Base-by-base conservation (phyloP, 352 stramenopile species). In the Phytophthora constricta region DNA sequence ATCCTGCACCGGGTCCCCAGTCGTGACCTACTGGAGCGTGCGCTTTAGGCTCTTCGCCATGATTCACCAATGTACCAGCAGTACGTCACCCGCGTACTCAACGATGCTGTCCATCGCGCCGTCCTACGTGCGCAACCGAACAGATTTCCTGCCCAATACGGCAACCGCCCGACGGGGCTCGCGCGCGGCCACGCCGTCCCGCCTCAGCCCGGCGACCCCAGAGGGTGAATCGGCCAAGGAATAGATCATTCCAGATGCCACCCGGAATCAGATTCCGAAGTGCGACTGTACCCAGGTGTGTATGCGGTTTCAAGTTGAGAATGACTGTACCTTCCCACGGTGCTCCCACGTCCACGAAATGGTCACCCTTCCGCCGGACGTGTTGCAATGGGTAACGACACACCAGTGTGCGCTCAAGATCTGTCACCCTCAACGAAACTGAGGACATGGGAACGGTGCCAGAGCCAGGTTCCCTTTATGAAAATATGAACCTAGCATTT, bases 201-300 rank as follows among this genome's bases (percentile, higher is more conserved):
- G n/a, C n/a, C 5, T 7, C 49, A 43, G 5, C 31, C 17, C 13
- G 27, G 28, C 27, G 11, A 10, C 16, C 49, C 49, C 20, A 19
- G 49, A n/a, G 49, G 3, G 25, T 9, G 5, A 39, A 5, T 25
- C 16, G 23, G 5, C 46, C 11, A 41, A 27, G 28, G 48, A 27
- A 14, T 16, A n/a, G n/a, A n/a, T n/a, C n/a, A n/a, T n/a, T n/a
- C n/a, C n/a, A n/a, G n/a, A n/a, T n/a, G n/a, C n/a, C 8, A 17
- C 33, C 13, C 27, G 43, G 55, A 34, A 19, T 28, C 58, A 54
- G 48, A 65, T 58, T 17, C 39, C 41, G 13, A 16, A 17, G 1
- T 13, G 31, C 0, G 20, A 31, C 27, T 37, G 48, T 14, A 58
- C 37, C 27, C 58, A 58, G 8, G 48, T 59, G n/a, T 65, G 48